Evolutionary conservation across 176 grass and related monocot genomes (phyloP), one percentile per base, ranked within the genome.

Genomic region (Oryza glaberrima): DNA sequence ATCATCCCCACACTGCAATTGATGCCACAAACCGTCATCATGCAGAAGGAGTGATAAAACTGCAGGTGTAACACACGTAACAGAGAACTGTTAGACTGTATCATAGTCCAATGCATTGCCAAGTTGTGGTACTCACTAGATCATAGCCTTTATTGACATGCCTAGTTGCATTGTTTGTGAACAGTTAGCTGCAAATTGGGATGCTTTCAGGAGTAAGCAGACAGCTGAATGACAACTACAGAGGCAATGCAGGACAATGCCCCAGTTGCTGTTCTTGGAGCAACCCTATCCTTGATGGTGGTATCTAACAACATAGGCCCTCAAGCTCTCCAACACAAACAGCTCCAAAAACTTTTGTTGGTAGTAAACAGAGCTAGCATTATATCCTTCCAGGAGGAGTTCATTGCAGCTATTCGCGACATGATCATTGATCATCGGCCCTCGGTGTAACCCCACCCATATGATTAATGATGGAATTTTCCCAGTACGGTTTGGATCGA

Each of bases 181-280:
- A 86, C 10, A 74, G 74, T 49, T 26, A 20, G 5, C 12, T 45
- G 26, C 60, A 73, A 83, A 48, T 47, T 6, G 46, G 26, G 84
- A 67, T 36, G 67, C 52, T 78, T 82, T 75, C 82, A 73, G 61
- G 46, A 61, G 74, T 86, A 68, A 78, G 17, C 44, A 25, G 75
- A 88, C 83, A 83, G 58, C 68, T 82, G 88, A 73, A 78, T 78
- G 79, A 58, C 83, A 82, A 82, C 56, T 23, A 76, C 35, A 23
- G 28, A 23, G 28, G 87, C 64, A 71, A 71, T 46, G 69, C 76
- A 64, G 69, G 41, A 3, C 49, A 15, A 80, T 51, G 1, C n/a
- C 74, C 56, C 46, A 23, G 47, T 17, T 47, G 81, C 82, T 72
- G 70, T 85, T 81, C 72, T 65, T 36, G 15, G 81, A 84, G 22